A percentile compares a stretch with the other conserved stretches of the same genome.
These are phyloP conservation scores for Paxillus involutus DNA, from an alignment of 768 basidiomycete species.

Conservation along the genomic window DNA sequence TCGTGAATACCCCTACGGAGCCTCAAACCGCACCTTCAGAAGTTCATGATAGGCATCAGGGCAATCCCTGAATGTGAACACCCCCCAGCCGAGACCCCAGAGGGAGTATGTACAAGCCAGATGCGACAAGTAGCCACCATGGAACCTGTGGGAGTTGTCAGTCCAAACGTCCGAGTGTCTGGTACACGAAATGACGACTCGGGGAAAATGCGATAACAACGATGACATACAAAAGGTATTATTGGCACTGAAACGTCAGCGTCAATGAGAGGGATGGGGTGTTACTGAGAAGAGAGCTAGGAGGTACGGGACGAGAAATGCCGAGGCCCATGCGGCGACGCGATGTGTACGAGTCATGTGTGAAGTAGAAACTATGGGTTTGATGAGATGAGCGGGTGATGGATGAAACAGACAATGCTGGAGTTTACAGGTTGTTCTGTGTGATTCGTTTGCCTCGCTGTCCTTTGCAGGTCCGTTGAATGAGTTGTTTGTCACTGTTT, in stretches of 20 bases:
- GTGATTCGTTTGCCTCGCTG: too few species aligned
- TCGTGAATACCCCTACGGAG: too few species aligned
- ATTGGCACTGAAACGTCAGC: constrained; percentile 44
- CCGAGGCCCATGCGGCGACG: constrained; percentile 44
- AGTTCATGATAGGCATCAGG: constrained; percentile 81
- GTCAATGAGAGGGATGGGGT: constrained; percentile 52
- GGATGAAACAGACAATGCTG: too few species aligned
- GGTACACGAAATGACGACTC: too few species aligned
- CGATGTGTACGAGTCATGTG: constrained; percentile 64
- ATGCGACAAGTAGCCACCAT: too few species aligned
- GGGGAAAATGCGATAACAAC: too few species aligned
- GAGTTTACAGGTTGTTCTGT: too few species aligned
- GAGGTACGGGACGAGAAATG: constrained; percentile 53
- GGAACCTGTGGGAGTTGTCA: constrained; percentile 44
- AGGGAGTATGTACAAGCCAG: constrained; percentile 83
- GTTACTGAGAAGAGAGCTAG: constrained; percentile 51
- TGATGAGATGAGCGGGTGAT: too few species aligned
- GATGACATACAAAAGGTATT: constrained; percentile 63
- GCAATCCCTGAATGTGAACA: constrained; percentile 74
- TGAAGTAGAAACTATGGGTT: too few species aligned
- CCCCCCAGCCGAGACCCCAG: constrained; percentile 72
- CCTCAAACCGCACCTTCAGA: too few species aligned
- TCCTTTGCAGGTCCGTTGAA: too few species aligned
- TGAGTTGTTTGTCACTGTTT: too few species aligned
- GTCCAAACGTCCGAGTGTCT: background rate